A percentile compares a stretch with the other conserved stretches of the same genome.
Conservation (phyloP, 495 filamentous ascomycete genomes). For the Tuber aestivum region DNA sequence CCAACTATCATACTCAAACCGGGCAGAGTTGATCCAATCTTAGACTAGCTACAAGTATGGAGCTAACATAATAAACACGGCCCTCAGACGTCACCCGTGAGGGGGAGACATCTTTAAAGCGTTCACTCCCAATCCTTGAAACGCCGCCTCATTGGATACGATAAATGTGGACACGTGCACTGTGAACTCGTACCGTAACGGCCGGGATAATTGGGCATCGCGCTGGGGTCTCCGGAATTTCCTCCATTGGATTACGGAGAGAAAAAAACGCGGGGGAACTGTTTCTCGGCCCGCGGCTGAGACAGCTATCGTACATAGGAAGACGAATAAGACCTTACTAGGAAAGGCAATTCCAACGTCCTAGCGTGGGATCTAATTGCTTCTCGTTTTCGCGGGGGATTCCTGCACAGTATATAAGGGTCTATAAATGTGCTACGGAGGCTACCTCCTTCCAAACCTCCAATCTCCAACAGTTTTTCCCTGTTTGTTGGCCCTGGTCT, state of each 20-base stretch:
- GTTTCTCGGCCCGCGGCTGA: no score
- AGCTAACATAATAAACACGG: not conserved
- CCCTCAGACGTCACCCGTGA: not conserved
- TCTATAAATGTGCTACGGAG: not conserved
- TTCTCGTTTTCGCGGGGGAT: not conserved
- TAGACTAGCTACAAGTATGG: not conserved
- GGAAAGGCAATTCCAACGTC: no score
- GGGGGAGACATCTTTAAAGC: not conserved
- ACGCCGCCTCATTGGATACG: not conserved
- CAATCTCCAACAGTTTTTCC: not conserved
- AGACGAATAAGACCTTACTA: no score
- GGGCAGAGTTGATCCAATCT: not conserved
- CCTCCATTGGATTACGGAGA: no score
- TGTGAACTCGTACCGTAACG: not conserved
- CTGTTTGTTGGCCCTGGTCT: not conserved
- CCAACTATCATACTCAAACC: not conserved
- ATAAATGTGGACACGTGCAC: not conserved
- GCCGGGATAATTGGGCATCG: no score
- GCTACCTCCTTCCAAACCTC: not conserved
- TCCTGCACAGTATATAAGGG: not conserved
- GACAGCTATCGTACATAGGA: no score
- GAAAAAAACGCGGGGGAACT: no score
- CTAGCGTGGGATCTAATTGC: no score
- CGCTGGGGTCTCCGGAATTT: no score
- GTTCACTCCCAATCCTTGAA: not conserved